Base-by-base conservation (phyloP, 306 rosid species). In the Dalbergia oliveri region DNA sequence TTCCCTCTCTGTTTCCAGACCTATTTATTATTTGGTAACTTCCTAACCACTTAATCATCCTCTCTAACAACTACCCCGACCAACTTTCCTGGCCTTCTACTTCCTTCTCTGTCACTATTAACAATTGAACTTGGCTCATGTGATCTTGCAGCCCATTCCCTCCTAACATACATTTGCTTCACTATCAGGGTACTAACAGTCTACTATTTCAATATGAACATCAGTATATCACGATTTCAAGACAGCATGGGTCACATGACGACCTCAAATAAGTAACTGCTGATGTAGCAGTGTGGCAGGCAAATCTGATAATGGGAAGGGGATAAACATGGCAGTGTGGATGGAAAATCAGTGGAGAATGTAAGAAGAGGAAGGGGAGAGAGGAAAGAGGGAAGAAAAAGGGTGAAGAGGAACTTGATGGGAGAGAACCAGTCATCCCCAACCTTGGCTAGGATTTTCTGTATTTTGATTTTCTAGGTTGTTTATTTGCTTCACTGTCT, bases 121-220 rank as follows among this genome's bases (percentile, higher is more conserved):
- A 8, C 47, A 43, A 43, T 43, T 8, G 47, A 37, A 37, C 41
- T 37, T 4, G 47, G 11, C 9, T 8, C 41, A 43, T 43, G 10
- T 43, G 8, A 1, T 43, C 11, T 8, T 43, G 47, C 10, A 1
- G 47, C 45, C 45, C 9, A 41, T 8, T 41, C 10, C 1, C 45
- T 41, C 45, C 6, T 43, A 43, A 43, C 47, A 43, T 41, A 41
- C 45, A 41, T 10, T 41, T 41, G 45, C 9, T 41, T 43, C 47
- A 43, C 11, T 8, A 8, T 41, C 10, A 8, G 45, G 3, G 11
- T 47, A 5, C 13, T 37, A 37, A 4, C 41, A 4, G 7, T 37
- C 5, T 66, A 64, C 65, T 9, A 76, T 53, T 58, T 59, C 45
- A 39, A 3, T 23, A 35, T 21, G 53, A 80, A 73, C 54, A 71